A percentile compares a stretch with the other conserved stretches of the same genome.
Evolutionary conservation across 2,329 filamentous ascomycete species (phyloP).

Genomic region (Didymella pomorum): DNA sequence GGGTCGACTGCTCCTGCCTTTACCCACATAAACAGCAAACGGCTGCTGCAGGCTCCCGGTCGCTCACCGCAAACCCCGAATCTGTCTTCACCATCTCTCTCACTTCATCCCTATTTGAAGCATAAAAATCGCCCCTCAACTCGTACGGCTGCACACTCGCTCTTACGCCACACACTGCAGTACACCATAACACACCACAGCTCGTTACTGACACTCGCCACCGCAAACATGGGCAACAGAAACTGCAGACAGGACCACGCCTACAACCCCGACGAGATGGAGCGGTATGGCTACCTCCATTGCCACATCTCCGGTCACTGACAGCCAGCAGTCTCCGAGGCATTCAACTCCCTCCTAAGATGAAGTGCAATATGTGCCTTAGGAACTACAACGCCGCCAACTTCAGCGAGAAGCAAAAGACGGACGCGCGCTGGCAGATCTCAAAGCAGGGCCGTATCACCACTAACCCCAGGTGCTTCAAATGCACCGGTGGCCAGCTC

Average conservation of each 20-base stretch:
- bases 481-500: constrained; percentile 54
- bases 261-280: constrained; percentile 26
- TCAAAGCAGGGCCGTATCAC: constrained; percentile 23
- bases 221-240: neutral
- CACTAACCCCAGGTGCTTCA: constrained; percentile 52
- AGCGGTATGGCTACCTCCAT: constrained; percentile 13
- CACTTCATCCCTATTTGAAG: neutral
- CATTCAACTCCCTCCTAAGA: constrained; percentile 36
- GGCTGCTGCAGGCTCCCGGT: constrained; percentile 3
- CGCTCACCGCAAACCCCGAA: neutral
- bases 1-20: constrained; percentile 5
- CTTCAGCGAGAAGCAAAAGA: constrained; percentile 60
- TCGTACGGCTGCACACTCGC: neutral
- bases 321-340: constrained; percentile 26
- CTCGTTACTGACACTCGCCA: neutral
- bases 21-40: neutral
- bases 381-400: constrained; percentile 48
- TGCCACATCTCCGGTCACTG: neutral
- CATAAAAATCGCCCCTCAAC: neutral
- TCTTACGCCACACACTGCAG: neutral
- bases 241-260: constrained; percentile 13
- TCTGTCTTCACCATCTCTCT: neutral
- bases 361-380: constrained; percentile 58
- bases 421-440: constrained; percentile 38
- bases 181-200: neutral